A percentile compares a stretch with the other conserved stretches of the same genome.
These are phyloP conservation scores for Tetrapisispora arboricola DNA, from an alignment of 805 yeast species.

Conservation along the genomic window DNA sequence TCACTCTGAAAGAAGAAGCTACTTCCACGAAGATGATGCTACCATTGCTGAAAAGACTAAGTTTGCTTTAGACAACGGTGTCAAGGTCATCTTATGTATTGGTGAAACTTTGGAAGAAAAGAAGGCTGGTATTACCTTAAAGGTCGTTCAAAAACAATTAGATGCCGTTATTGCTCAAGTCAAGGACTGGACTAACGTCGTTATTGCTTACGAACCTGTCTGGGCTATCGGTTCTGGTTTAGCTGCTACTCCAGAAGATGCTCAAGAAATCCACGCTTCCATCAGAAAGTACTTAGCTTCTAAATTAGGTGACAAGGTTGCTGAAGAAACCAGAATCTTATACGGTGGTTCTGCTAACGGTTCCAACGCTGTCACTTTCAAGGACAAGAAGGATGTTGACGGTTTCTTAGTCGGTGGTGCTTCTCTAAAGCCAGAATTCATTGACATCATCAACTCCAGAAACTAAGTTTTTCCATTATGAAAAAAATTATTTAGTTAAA, in stretches of 20 bases:
- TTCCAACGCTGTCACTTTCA: constrained; percentile 81
- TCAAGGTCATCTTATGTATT: constrained; percentile 88
- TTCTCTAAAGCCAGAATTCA: constrained; percentile 94
- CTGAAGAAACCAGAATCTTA: constrained; percentile 75
- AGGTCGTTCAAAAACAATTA: constrained; percentile 81
- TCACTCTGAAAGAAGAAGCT: constrained; percentile 97
- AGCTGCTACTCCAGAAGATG: constrained; percentile 97
- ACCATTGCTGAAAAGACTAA: constrained; percentile 88
- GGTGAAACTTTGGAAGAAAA: constrained; percentile 97
- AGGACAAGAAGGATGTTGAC: constrained; percentile 87
- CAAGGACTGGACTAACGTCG: constrained; percentile 83
- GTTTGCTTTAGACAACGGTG: constrained; percentile 83
- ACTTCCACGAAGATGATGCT: constrained; percentile 83
- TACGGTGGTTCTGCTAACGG: constrained; percentile 99
- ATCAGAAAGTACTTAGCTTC: constrained; percentile 76
- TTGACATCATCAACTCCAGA: constrained; percentile 91
- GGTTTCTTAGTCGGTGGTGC: constrained; percentile 99
- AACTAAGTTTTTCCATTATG: constrained; percentile 30
- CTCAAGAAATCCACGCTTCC: constrained; percentile 85
- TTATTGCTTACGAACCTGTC: constrained; percentile 97
- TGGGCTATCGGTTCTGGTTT: constrained; percentile 99
- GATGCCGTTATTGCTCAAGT: constrained; percentile 76
- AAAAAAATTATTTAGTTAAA: background rate
- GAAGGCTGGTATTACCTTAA: constrained; percentile 76
- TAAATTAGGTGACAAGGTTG: constrained; percentile 69